Evolutionary conservation across 352 stramenopile genomes (phyloP), one percentile per base, ranked within the genome.

Genomic region (Pythium periplocum): DNA sequence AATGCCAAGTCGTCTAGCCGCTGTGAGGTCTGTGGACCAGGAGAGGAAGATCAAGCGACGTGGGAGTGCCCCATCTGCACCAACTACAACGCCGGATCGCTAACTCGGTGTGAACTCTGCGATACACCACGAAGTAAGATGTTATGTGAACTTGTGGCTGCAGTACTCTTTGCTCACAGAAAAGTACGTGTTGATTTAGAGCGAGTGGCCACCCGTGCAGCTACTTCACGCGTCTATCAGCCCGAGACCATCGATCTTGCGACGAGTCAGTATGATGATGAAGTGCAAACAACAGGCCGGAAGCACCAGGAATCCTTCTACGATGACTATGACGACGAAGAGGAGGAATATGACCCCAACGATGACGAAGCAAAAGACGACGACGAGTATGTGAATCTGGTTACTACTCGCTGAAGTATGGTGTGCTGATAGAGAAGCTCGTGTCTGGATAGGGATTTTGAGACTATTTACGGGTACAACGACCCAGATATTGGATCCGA

Each of bases 21-120:
- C n/a, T 85, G 75, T 52, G 68, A 77, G 41, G 59, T 86, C 26
- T 86, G 75, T 36, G 68, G 81, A 37, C 72, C 75, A 1, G 10
- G 9, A 26, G 17, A 26, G 17, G 7, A 34, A 4, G 8, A 8
- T 0, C 62, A 61, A 51, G 45, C n/a, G 33, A 51, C 32, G 30
- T 47, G 26, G 9, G 6, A 8, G 17, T 57, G 49, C 32, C 31
- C 39, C 9, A 39, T 55, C 4, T 45, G 49, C 39, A 3, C 39
- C 31, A 47, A 55, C 31, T 33, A 39, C 12, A 37, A 46, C 11
- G 30, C 17, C 10, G 11, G 31, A 4, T 47, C 5, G 9, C 26
- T 31, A 1, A 46, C 36, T 10, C 11, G 49, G 11, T 47, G 37
- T 32, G 26, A 47, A 6, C 49, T 37, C 11, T 55, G 49, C 30